Evolutionary conservation across 768 basidiomycete genomes (phyloP), one percentile per base, ranked within the genome.

Genomic region (Megacollybia marginata): DNA sequence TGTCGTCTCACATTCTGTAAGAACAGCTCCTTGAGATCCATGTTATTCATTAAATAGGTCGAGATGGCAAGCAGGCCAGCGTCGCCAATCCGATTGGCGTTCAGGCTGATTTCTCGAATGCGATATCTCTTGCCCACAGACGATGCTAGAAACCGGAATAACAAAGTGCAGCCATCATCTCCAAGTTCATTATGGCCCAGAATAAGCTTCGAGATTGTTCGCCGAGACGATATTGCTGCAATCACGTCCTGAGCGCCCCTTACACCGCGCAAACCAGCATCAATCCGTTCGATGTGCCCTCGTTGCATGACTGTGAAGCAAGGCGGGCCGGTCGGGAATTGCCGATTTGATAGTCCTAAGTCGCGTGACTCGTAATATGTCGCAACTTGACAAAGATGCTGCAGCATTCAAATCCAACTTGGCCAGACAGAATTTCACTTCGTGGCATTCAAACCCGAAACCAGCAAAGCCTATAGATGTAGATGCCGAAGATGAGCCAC

Each of bases 391-490:
- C n/a, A 73, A 80, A 65, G 88, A 89, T 54, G 72, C 78, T 44
- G 82, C 85, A 49, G 70, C 80, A 35, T 88, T 88, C 74, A 86
- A 85, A 62, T 72, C 70, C 9, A 69, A 74, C 10, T 66, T 88
- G 23, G 73, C 82, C 12, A 67, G 81, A 48, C 83, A 85, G 62
- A 80, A 88, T 59, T 84, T 76, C 52, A 66, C 77, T 1, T 87
- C 88, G 53, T 89, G 87, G 87, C 87, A 88, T 57, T 82, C 83
- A 0, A 78, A 83, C 49, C 76, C 79, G 10, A 65, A 69, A 23
- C 68, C 72, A 13, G 58, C 56, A 15, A 5, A 40, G 38, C 38
- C 38, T 8, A 18, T 40, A 4, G 5, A 15, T 15, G 38, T 40
- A 40, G 15, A 40, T 18, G 38, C 13, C 8, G 38, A 15, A 18